Evolutionary conservation across 2,329 filamentous ascomycete genomes (phyloP).

Genomic region (Monascus ruber): DNA sequence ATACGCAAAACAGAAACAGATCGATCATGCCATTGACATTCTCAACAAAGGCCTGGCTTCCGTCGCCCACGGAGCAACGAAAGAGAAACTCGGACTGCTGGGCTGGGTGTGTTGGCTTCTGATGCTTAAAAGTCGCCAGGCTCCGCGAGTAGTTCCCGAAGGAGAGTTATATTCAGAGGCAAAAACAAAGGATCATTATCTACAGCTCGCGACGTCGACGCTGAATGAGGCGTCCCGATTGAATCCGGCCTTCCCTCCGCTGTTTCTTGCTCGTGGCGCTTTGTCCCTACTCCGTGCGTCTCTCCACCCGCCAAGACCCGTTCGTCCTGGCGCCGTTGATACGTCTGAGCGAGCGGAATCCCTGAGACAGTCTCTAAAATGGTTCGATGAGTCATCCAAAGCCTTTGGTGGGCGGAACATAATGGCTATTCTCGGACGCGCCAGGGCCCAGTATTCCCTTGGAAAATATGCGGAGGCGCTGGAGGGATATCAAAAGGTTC

Average conservation of each 20-base stretch:
- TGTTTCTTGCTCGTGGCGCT: slow-evolving; percentile 84
- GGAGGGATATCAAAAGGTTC: slow-evolving; percentile 72
- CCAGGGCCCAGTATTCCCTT: slow-evolving; percentile 74
- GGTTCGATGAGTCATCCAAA: slow-evolving; percentile 86
- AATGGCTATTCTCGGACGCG: slow-evolving; percentile 82
- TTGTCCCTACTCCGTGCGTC: slow-evolving; percentile 81
- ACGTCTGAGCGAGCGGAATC: slow-evolving; percentile 63
- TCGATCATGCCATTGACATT: slow-evolving; percentile 68
- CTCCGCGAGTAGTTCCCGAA: slow-evolving; percentile 56
- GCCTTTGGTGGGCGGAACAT: slow-evolving; percentile 79
- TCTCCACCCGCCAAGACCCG: slow-evolving; percentile 60
- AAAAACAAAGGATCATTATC: slow-evolving; percentile 86
- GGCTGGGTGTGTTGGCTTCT: slow-evolving; percentile 85
- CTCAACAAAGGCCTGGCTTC: slow-evolving; percentile 62
- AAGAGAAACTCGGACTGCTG: slow-evolving; percentile 76
- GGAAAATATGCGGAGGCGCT: slow-evolving; percentile 77
- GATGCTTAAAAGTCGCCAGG: slow-evolving; percentile 76
- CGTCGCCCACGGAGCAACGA: slow-evolving; percentile 56
- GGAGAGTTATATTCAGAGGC: slow-evolving; percentile 55
- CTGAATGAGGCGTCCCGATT: slow-evolving; percentile 93
- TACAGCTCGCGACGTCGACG: slow-evolving; percentile 78
- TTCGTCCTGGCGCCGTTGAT: slow-evolving; percentile 52
- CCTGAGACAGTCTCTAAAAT: slow-evolving; percentile 74
- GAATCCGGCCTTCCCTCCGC: slow-evolving; percentile 81
- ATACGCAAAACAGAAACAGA: slow-evolving; percentile 90